These are phyloP conservation scores for Moricandia moricandioides DNA, from an alignment of 345 rosid species.

Conservation along the genomic window DNA sequence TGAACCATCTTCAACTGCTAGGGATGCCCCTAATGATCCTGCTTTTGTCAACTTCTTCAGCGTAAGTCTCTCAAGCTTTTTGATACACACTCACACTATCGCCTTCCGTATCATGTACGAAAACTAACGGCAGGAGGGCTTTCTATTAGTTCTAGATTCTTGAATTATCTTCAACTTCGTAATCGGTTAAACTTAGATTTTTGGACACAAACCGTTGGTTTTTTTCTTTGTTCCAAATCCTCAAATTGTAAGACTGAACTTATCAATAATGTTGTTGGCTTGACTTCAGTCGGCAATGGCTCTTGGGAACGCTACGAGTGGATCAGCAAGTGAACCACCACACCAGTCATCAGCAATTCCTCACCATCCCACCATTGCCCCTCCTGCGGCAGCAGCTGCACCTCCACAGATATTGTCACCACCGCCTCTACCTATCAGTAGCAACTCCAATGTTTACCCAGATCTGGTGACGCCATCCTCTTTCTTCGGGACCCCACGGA, in stretches of 20 bases:
- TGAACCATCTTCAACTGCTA: slow-evolving; percentile 65
- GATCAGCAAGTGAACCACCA: slow-evolving; percentile 44
- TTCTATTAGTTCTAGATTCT: slow-evolving; percentile 6
- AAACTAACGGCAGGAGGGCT: not conserved
- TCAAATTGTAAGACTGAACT: not conserved
- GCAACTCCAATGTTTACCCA: slow-evolving; percentile 41
- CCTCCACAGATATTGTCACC: slow-evolving; percentile 51
- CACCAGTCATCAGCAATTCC: slow-evolving; percentile 51
- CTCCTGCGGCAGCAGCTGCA: slow-evolving; percentile 40
- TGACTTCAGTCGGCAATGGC: slow-evolving; percentile 64
- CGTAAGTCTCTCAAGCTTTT: slow-evolving; percentile 43
- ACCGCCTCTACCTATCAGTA: slow-evolving; percentile 35
- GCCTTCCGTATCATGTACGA: not conserved
- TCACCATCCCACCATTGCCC: slow-evolving; percentile 38
- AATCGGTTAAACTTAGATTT: not conserved
- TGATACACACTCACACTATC: not conserved
- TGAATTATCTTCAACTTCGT: not conserved
- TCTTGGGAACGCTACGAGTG: slow-evolving; percentile 48
- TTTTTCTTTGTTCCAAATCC: not conserved
- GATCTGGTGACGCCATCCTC: slow-evolving; percentile 73
- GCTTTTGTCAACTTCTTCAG: slow-evolving; percentile 85
- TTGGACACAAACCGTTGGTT: not conserved
- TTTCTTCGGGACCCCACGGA: slow-evolving; percentile 55
- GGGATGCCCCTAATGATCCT: slow-evolving; percentile 72
- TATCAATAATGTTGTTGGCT: slow-evolving; percentile 8